Conservation (phyloP, 441 rosid genomes). For the Euphorbia celastroides region DNA sequence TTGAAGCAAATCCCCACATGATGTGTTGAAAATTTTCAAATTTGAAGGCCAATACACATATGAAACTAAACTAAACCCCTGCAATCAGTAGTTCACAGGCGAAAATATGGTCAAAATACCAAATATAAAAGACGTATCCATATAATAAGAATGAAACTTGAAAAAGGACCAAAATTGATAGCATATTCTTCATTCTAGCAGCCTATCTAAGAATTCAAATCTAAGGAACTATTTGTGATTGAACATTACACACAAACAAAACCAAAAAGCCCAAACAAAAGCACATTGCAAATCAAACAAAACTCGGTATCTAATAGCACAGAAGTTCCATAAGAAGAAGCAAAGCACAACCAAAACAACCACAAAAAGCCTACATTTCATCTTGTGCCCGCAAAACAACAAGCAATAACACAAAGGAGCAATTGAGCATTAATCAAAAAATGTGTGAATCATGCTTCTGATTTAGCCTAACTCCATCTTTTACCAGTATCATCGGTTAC, state of each 20-base stretch:
- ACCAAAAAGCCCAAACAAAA: not conserved
- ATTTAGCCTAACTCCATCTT: not conserved
- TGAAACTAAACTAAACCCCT: no score
- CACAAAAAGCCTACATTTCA: not conserved
- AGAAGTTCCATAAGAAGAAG: not conserved
- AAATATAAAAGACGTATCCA: no score
- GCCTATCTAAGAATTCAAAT: not conserved
- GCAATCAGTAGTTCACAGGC: no score
- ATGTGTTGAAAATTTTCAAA: not conserved
- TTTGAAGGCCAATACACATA: no score
- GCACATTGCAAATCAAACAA: not conserved
- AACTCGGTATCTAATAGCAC: not conserved
- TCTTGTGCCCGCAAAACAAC: not conserved
- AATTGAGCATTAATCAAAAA: not conserved
- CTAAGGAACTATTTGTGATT: not conserved
- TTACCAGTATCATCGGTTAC: not conserved
- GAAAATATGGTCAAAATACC: no score
- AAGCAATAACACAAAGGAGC: not conserved
- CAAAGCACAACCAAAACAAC: not conserved
- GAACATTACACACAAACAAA: not conserved
- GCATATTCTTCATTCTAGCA: not conserved
- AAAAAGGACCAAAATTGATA: not conserved
- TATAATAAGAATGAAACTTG: not conserved
- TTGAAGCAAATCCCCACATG: constrained; percentile 67
- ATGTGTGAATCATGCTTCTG: not conserved